Evolutionary conservation across 2,329 filamentous ascomycete genomes (phyloP).

Genomic region (Ceratocystis cacaofunesta): DNA sequence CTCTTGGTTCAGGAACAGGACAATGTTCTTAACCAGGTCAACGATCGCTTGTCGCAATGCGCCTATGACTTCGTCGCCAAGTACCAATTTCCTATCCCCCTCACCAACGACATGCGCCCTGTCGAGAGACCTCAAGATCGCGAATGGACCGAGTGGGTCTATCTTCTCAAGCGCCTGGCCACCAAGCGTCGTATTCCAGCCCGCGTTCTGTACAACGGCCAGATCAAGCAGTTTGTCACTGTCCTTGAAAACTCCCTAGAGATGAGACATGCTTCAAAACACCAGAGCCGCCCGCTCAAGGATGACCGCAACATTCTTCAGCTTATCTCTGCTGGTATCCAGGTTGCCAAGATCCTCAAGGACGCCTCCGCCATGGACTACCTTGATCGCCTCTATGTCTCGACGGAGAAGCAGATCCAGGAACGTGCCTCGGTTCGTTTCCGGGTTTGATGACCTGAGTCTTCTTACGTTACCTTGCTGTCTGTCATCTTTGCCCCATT

Average conservation of each 20-base stretch:
- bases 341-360: slow-evolving; percentile 76
- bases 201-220: slow-evolving; percentile 70
- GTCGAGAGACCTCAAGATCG: slow-evolving; percentile 60
- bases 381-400: slow-evolving; percentile 66
- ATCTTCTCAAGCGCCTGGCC: slow-evolving; percentile 68
- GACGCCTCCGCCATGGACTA: slow-evolving; percentile 73
- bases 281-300: slow-evolving; percentile 69
- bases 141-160: slow-evolving; percentile 88
- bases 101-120: slow-evolving; percentile 68
- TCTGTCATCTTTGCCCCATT: slow-evolving; percentile 6
- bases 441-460: slow-evolving; percentile 22
- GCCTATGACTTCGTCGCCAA: slow-evolving; percentile 84
- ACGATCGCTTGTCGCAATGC: slow-evolving; percentile 70
- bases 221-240: slow-evolving; percentile 83
- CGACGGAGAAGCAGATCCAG: slow-evolving; percentile 65
- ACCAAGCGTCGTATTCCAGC: slow-evolving; percentile 77
- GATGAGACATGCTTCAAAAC: slow-evolving; percentile 73
- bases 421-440: slow-evolving; percentile 39
- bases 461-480: not conserved
- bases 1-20: slow-evolving; percentile 75
- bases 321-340: slow-evolving; percentile 71
- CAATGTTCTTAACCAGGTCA: slow-evolving; percentile 62
- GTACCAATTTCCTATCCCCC: slow-evolving; percentile 77
- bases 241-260: slow-evolving; percentile 78
- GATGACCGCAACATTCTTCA: slow-evolving; percentile 82